phyloP scores from a whole-genome alignment of 1,284 basidiomycete species.

The Taiwanofungus camphoratus region DNA sequence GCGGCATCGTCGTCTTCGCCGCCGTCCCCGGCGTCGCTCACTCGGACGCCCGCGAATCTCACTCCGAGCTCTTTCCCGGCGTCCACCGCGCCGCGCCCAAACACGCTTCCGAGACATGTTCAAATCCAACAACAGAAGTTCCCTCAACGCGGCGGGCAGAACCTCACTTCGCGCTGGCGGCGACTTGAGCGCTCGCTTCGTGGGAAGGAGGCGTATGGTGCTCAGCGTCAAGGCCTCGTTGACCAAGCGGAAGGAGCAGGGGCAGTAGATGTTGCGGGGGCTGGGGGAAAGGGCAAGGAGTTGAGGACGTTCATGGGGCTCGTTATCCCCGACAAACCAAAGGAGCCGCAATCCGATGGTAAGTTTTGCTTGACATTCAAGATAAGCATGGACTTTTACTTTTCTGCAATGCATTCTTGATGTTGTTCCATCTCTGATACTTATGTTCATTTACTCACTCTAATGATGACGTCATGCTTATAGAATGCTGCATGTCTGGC shows the following conservation, averaged over 20 bases:
- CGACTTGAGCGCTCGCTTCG: constrained; percentile 50
- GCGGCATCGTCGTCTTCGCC: not conserved
- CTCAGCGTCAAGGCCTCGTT: constrained; percentile 10
- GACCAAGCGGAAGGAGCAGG: constrained; percentile 9
- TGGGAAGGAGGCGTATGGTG: constrained; percentile 36
- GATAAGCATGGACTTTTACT: not conserved
- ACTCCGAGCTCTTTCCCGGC: not conserved
- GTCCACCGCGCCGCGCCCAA: constrained; percentile 1
- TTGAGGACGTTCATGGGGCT: constrained; percentile 45
- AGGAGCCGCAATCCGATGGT: constrained; percentile 62
- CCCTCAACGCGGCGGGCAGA: constrained; percentile 34
- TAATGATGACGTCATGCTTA: too few relatives aligned
- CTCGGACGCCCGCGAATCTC: constrained; percentile 1
- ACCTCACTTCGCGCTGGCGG: constrained; percentile 46
- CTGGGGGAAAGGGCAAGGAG: not conserved
- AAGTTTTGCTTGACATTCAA: constrained; percentile 17
- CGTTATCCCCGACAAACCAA: constrained; percentile 53
- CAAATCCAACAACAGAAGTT: constrained; percentile 14
- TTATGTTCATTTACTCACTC: not conserved
- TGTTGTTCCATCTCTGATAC: not conserved
- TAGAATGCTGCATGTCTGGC: constrained; percentile 91
- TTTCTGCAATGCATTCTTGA: not conserved
- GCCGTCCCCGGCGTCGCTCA: constrained; percentile 6
- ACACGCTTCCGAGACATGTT: not conserved
- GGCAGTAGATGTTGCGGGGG: constrained; percentile 1